A percentile compares a stretch with the other conserved stretches of the same genome.
Conservation (phyloP, 768 basidiomycete genomes). For the Calvatia gigantea region DNA sequence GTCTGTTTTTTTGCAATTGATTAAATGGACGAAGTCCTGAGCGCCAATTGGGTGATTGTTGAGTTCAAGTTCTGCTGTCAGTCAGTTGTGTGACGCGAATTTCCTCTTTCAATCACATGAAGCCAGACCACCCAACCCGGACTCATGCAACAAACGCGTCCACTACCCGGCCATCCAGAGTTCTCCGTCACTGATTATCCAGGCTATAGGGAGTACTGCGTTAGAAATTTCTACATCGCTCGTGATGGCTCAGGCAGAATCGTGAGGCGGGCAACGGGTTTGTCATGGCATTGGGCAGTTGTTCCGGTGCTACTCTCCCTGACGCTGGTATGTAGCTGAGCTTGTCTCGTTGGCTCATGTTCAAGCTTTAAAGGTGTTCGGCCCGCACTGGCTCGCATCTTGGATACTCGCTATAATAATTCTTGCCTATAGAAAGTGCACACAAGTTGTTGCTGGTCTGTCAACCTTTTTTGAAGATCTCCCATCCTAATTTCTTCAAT, state of each 20-base stretch:
- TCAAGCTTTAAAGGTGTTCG: not conserved
- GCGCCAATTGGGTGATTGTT: not conserved
- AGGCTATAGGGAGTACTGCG: conserved; percentile 56
- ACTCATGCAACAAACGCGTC: conserved; percentile 23
- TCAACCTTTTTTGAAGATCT: conserved; percentile 8
- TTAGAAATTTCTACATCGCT: conserved; percentile 46
- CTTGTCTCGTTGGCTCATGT: not conserved
- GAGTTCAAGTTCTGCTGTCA: not conserved
- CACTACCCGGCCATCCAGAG: conserved; percentile 43
- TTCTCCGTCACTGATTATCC: conserved; percentile 42
- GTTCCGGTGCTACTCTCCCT: not conserved
- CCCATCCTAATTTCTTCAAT: not conserved
- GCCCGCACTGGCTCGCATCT: not conserved
- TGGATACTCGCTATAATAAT: not conserved
- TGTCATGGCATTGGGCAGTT: conserved; percentile 23
- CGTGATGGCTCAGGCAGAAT: conserved; percentile 22
- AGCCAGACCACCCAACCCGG: not conserved
- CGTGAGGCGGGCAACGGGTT: conserved; percentile 30
- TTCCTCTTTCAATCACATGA: not conserved
- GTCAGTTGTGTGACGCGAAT: not conserved
- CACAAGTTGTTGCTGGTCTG: conserved; percentile 15
- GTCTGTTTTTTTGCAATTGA: not conserved
- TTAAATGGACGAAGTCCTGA: not conserved
- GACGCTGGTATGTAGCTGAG: not conserved
- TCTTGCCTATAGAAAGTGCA: conserved; percentile 1